phyloP scores from a whole-genome alignment of 2,329 filamentous ascomycete genomes.

The Monosporascus sp. region DNA sequence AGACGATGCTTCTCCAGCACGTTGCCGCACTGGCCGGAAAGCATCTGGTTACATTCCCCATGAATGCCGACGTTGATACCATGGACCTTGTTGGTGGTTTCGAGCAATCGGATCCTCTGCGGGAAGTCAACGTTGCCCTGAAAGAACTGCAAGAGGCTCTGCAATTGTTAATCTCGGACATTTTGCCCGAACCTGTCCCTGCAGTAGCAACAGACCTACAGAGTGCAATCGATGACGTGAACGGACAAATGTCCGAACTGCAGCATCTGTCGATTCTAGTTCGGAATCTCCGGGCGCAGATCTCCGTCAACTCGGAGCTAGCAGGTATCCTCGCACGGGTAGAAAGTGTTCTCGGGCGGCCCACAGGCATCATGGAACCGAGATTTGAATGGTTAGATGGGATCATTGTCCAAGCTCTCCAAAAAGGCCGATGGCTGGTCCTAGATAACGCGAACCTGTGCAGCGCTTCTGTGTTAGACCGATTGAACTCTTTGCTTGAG shows the following conservation, averaged over 20 bases:
- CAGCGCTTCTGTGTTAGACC: slow-evolving; percentile 87
- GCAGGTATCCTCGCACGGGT: slow-evolving; percentile 42
- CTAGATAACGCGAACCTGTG: slow-evolving; percentile 97
- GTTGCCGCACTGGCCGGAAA: slow-evolving; percentile 76
- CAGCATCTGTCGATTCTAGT: slow-evolving; percentile 32
- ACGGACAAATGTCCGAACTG: slow-evolving; percentile 34
- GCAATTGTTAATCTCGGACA: slow-evolving; percentile 42
- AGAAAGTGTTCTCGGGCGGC: slow-evolving; percentile 43
- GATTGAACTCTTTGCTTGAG: slow-evolving; percentile 90
- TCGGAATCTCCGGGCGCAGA: slow-evolving; percentile 32
- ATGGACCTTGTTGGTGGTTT: slow-evolving; percentile 97
- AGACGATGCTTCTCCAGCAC: slow-evolving; percentile 73
- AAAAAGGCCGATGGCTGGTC: slow-evolving; percentile 85
- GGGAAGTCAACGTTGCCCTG: slow-evolving; percentile 61
- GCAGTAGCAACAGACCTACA: slow-evolving; percentile 44
- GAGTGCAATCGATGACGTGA: slow-evolving; percentile 39
- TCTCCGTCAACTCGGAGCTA: slow-evolving; percentile 41
- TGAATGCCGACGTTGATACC: slow-evolving; percentile 93
- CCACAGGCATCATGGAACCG: slow-evolving; percentile 60
- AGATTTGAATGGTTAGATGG: slow-evolving; percentile 97
- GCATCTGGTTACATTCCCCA: slow-evolving; percentile 71
- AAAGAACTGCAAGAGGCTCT: slow-evolving; percentile 33
- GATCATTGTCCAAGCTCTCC: slow-evolving; percentile 78
- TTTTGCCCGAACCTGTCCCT: slow-evolving; percentile 42
- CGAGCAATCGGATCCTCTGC: slow-evolving; percentile 81